Conservation (phyloP, 2,329 filamentous ascomycete species). For the Neoarthrinium moseri region DNA sequence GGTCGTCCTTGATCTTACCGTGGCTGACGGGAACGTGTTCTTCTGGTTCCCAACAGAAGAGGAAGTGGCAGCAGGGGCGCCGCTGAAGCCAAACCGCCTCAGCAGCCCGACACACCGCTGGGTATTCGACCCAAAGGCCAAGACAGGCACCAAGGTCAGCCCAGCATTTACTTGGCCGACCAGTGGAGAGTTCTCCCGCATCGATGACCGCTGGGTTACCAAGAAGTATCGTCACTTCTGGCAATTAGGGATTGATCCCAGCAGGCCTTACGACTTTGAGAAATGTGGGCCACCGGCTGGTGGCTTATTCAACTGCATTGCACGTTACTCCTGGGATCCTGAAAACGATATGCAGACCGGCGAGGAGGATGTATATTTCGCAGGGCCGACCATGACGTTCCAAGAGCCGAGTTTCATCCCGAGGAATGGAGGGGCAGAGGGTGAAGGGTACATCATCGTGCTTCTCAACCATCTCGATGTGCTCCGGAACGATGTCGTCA, state of each 20-base stretch:
- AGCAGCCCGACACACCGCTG: slow-evolving; percentile 38
- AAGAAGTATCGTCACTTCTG: slow-evolving; percentile 46
- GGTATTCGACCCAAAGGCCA: slow-evolving; percentile 35
- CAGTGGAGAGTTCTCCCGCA: slow-evolving; percentile 49
- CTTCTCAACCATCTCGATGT: slow-evolving; percentile 44
- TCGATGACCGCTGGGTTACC: slow-evolving; percentile 45
- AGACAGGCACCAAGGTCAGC: slow-evolving; percentile 34
- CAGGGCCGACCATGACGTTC: slow-evolving; percentile 43
- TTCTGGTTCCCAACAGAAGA: slow-evolving; percentile 42
- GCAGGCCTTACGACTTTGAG: slow-evolving; percentile 40
- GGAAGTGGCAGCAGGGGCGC: slow-evolving; percentile 19
- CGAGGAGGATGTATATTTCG: slow-evolving; percentile 39
- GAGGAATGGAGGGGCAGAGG: slow-evolving; percentile 37
- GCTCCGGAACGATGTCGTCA: slow-evolving; percentile 41
- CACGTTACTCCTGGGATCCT: slow-evolving; percentile 39
- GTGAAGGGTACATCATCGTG: slow-evolving; percentile 49
- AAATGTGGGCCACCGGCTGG: slow-evolving; percentile 41
- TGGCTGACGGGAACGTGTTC: slow-evolving; percentile 43
- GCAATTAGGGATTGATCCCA: slow-evolving; percentile 37
- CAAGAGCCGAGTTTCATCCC: slow-evolving; percentile 56
- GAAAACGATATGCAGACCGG: slow-evolving; percentile 24
- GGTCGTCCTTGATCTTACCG: slow-evolving; percentile 42
- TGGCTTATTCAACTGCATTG: slow-evolving; percentile 45
- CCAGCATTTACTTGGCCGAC: slow-evolving; percentile 35
- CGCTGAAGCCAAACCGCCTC: slow-evolving; percentile 29